Evolutionary conservation across 331 rosid species (phyloP).

Genomic region (Telfairia occidentalis): DNA sequence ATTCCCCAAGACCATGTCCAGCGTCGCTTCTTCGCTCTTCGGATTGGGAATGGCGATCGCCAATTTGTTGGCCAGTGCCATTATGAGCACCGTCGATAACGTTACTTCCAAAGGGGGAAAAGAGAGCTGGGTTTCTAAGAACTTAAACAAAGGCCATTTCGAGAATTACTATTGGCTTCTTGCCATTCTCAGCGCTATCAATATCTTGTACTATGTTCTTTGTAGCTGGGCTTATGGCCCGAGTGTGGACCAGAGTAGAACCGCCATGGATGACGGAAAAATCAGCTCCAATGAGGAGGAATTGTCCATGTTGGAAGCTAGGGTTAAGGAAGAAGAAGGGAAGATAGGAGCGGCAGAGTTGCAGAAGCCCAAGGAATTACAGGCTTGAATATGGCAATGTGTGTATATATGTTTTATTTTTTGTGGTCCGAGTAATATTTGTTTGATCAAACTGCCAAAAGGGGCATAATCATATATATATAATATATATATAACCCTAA

Average conservation of each 20-base stretch:
- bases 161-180: slow-evolving; percentile 56
- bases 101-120: slow-evolving; percentile 43
- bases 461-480: slow-evolving; percentile 8
- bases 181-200: slow-evolving; percentile 25
- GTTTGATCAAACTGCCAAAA: slow-evolving; percentile 11
- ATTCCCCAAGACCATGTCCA: slow-evolving; percentile 61
- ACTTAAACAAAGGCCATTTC: slow-evolving; percentile 38
- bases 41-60: slow-evolving; percentile 43
- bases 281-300: slow-evolving; percentile 18
- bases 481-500: background rate
- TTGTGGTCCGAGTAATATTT: slow-evolving; percentile 3
- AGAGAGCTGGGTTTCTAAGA: slow-evolving; percentile 44
- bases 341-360: background rate
- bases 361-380: background rate
- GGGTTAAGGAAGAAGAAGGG: slow-evolving; percentile 19
- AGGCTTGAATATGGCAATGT: slow-evolving; percentile 1
- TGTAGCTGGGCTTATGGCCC: slow-evolving; percentile 66
- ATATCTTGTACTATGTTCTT: slow-evolving; percentile 27
- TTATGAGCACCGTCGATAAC: slow-evolving; percentile 30
- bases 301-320: background rate
- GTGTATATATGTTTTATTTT: background rate
- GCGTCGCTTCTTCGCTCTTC: slow-evolving; percentile 42
- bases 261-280: slow-evolving; percentile 10
- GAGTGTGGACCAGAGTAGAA: slow-evolving; percentile 10
- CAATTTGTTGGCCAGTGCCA: slow-evolving; percentile 33